A percentile compares a stretch with the other conserved stretches of the same genome.
Evolutionary conservation across 1,139 yeast species (phyloP).

Genomic region (Lodderomyces margitis): DNA sequence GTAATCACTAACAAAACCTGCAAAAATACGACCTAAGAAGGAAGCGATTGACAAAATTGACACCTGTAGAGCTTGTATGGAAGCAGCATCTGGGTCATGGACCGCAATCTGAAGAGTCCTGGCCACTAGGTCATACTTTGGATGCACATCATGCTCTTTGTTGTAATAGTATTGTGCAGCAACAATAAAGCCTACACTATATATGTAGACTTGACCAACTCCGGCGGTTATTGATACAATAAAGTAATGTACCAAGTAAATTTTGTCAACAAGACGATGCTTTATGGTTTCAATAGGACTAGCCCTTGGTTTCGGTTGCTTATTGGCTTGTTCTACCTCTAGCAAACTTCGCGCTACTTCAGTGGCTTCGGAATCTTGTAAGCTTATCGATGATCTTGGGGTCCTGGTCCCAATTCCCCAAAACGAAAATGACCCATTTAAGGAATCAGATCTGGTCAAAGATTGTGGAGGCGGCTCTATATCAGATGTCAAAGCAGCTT

Average conservation of each 20-base stretch:
- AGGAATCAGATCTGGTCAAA: conserved; percentile 17
- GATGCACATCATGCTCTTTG: conserved; percentile 6
- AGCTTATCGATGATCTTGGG: conserved; percentile 25
- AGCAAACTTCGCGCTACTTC: conserved; percentile 5
- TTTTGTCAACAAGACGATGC: conserved; percentile 23
- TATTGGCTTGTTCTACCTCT: not conserved
- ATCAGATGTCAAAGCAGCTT: conserved; percentile 11
- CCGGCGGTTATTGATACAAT: conserved; percentile 38
- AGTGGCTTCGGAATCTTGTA: conserved; percentile 13
- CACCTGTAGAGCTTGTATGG: conserved; percentile 46
- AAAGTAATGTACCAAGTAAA: conserved; percentile 34
- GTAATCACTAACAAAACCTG: conserved; percentile 41
- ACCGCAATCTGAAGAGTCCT: conserved; percentile 4
- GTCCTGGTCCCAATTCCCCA: conserved; percentile 32
- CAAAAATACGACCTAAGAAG: conserved; percentile 37
- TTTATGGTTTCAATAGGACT: conserved; percentile 27
- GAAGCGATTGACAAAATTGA: conserved; percentile 42
- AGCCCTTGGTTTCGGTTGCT: not conserved
- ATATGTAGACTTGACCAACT: conserved; percentile 44
- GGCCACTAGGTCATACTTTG: not conserved
- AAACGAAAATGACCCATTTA: conserved; percentile 37
- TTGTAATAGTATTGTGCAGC: conserved; percentile 36
- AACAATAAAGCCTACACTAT: conserved; percentile 44
- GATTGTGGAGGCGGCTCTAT: conserved; percentile 9
- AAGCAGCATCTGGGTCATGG: conserved; percentile 23